phyloP scores from a whole-genome alignment of 2,329 filamentous ascomycete species.

The Hypoxylon sp. region DNA sequence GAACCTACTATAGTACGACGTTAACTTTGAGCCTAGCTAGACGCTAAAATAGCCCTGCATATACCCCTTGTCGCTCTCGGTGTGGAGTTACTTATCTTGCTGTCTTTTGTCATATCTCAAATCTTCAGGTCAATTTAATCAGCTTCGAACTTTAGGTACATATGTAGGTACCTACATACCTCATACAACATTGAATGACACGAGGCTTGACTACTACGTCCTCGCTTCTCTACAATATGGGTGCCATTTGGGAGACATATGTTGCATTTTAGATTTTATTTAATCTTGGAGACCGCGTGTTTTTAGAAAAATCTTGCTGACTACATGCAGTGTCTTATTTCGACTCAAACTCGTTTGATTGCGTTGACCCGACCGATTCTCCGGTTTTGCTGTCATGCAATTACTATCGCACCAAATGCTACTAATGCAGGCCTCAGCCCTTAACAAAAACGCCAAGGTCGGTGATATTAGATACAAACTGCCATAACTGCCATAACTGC shows the following conservation, averaged over 20 bases:
- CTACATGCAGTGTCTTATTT: slow-evolving; percentile 11
- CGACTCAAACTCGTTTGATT: slow-evolving; percentile 4
- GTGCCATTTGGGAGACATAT: neutral
- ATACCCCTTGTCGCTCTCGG: slow-evolving; percentile 13
- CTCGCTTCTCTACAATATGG: neutral
- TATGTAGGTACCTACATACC: neutral
- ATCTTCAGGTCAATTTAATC: neutral
- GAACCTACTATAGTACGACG: neutral
- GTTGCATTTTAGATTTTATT: too few relatives aligned
- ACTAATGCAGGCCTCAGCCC: slow-evolving; percentile 32
- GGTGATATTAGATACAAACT: slow-evolving; percentile 16
- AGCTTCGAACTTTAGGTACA: neutral
- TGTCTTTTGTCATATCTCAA: neutral
- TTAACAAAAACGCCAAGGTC: slow-evolving; percentile 28
- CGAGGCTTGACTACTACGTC: neutral
- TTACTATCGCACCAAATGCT: slow-evolving; percentile 28
- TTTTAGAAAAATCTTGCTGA: slow-evolving; percentile 13
- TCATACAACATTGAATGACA: neutral
- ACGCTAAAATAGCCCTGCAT: slow-evolving; percentile 21
- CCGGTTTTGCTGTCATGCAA: slow-evolving; percentile 23
- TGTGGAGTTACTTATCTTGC: slow-evolving; percentile 15
- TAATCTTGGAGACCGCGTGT: neutral
- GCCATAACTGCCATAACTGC: slow-evolving; percentile 6
- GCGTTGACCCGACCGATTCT: slow-evolving; percentile 8
- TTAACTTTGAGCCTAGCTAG: slow-evolving; percentile 19